Evolutionary conservation across 371 early-diverging fungal genomes (phyloP), one percentile per base, ranked within the genome.

Genomic region (Phascolomyces articulosus): DNA sequence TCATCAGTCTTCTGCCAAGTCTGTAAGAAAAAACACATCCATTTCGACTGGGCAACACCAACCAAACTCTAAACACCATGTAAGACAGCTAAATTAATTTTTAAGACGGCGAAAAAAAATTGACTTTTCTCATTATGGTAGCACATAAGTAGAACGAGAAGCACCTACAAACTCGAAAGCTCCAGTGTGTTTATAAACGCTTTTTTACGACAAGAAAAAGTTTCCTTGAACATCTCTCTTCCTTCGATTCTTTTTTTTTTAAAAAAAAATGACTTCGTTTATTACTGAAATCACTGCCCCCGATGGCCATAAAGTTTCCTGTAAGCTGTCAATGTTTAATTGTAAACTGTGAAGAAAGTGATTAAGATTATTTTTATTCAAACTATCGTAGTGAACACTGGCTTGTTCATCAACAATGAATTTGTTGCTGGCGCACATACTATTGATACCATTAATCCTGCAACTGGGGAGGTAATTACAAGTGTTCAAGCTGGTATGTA

Each of bases 361-460:
- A n/a, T n/a, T 34, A 34, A 34, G 11, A 8, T 21, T 23, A 28
- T 23, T 44, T 27, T 16, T 34, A 23, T 28, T 31, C 9, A 31
- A 6, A 3, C 9, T 44, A 24, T 24, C 10, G 18, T 57, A 82
- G 82, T 82, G 60, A 69, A 81, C 65, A 85, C 84, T 34, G 82
- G 83, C 67, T 67, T 85, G 29, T 85, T 85, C 67, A 83, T 85
- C 48, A 85, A 85, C 63, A 83, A 83, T 59, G 75, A 85, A 49
- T 85, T 85, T 40, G 80, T 85, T 44, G 71, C 65, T 44, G 76
- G 80, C 64, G 77, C 71, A 20, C 66, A 66, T 24, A 73, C 77
- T 21, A 69, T 83, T 69, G 83, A 83, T 20, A 79, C 80, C 6
- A 48, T 83, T 48, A 85, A 85, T 64, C 85, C 85, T 60, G 26